Base-by-base conservation (phyloP, 768 basidiomycete genomes). In the Lactarius tabidus region DNA sequence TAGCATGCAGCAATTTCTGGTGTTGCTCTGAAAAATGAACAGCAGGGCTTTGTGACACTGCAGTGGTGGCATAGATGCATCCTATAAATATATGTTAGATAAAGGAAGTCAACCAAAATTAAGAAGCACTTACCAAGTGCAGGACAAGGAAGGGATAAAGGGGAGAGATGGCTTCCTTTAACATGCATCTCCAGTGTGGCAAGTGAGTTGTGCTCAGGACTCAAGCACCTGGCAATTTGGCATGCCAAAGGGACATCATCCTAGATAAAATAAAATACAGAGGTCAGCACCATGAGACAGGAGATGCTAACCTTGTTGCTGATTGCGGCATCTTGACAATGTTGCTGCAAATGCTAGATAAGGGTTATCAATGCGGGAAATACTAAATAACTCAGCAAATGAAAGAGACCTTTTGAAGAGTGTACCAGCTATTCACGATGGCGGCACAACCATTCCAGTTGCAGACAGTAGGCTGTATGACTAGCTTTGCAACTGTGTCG, bases 401-500 rank as follows among this genome's bases (percentile, higher is more conserved):
- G 10, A 45, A 45, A 45, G 43, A 55, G 18, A 65, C 63, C 63
- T 59, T 59, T 65, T 64, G 56, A 17, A 67, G 52, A 28, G 57
- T 67, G 17, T 23, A 0, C 63, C 57, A 59, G 28, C 66, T 59
- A 17, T 67, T 67, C 1, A 67, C 23, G 20, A 17, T 65, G 23
- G 63, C 43, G 31, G 20, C 9, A 59, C 66, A 67, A 2, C 54
- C 58, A 48, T 26, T 20, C 63, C 63, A 67, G 35, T 28, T n/a
- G 39, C 66, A 67, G 35, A 53, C 7, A 7, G 60, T 55, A 18
- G 63, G 63, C 20, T 59, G 58, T 43, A 59, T 69, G n/a, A 63
- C 68, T 53, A 72, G 70, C 70, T 69, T 74, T 35, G 64, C 72
- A 23, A 62, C 45, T 8, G 1, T 23, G 23, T 60, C 33, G 35